Percentiles rank a stretch among this genome's conserved stretches.
phyloP scores from a whole-genome alignment of 1,284 basidiomycete species.

The Cutaneotrichosporon arboriforme region DNA sequence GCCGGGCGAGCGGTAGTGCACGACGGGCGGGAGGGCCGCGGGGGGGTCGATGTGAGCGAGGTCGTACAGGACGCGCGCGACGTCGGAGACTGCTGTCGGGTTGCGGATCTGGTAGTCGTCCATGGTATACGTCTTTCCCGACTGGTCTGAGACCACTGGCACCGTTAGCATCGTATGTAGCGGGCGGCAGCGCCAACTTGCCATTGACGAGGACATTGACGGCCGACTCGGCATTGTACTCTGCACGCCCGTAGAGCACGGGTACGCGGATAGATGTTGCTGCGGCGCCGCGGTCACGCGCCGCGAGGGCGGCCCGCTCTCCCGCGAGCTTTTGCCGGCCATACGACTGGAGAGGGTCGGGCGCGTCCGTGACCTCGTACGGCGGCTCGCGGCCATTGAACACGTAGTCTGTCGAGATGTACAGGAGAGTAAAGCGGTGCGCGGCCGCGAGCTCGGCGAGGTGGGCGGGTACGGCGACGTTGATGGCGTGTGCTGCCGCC shows the following conservation, averaged over 20 bases:
- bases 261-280: slow-evolving; percentile 49
- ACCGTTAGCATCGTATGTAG: neutral
- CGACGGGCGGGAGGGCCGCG: slow-evolving; percentile 37
- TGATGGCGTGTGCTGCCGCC: slow-evolving; percentile 48
- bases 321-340: slow-evolving; percentile 46
- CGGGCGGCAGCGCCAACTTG: slow-evolving; percentile 15
- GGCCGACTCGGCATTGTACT: slow-evolving; percentile 50
- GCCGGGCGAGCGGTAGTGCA: slow-evolving; percentile 50
- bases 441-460: slow-evolving; percentile 39
- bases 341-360: slow-evolving; percentile 52
- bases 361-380: slow-evolving; percentile 47
- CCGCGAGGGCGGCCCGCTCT: slow-evolving; percentile 35
- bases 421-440: slow-evolving; percentile 46
- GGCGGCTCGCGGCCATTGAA: slow-evolving; percentile 49
- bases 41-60: slow-evolving; percentile 31
- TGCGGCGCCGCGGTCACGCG: slow-evolving; percentile 28
- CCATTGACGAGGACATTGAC: slow-evolving; percentile 50
- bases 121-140: slow-evolving; percentile 49
- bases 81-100: slow-evolving; percentile 52
- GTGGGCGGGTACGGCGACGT: slow-evolving; percentile 48
- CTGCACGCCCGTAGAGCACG: slow-evolving; percentile 47
- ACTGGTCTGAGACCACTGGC: slow-evolving; percentile 48
- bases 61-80: slow-evolving; percentile 48
- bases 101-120: slow-evolving; percentile 49
- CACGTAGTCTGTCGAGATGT: slow-evolving; percentile 51